These are phyloP conservation scores for Cytospora leucostoma DNA, from an alignment of 2,329 filamentous ascomycete genomes.

Conservation along the genomic window DNA sequence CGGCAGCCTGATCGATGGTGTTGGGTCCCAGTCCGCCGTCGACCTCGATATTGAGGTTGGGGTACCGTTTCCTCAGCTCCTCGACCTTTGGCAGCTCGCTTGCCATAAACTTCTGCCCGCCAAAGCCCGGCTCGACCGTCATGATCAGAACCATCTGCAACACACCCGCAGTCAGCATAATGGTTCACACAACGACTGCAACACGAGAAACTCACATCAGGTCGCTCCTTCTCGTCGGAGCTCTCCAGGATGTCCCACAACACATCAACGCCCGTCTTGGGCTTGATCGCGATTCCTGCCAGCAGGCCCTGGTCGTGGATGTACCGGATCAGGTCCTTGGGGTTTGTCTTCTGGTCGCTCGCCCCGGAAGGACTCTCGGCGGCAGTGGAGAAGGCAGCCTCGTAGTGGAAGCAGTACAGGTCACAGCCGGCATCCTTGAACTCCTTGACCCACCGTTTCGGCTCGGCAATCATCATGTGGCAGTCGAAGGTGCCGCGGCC, in stretches of 20 bases:
- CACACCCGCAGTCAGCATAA: conserved; percentile 11
- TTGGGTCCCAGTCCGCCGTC: conserved; percentile 86
- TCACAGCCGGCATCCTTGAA: conserved; percentile 94
- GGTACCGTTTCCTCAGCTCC: conserved; percentile 80
- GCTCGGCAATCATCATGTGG: conserved; percentile 99
- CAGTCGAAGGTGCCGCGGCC: conserved; percentile 96
- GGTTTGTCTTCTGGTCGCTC: conserved; percentile 73
- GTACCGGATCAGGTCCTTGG: conserved; percentile 82
- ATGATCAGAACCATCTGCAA: conserved; percentile 94
- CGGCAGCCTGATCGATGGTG: conserved; percentile 91
- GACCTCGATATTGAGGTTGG: conserved; percentile 90
- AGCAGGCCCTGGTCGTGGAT: conserved; percentile 88
- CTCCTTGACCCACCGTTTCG: conserved; percentile 96
- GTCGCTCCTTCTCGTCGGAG: conserved; percentile 70
- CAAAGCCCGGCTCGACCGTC: conserved; percentile 97
- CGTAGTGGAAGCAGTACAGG: conserved; percentile 99
- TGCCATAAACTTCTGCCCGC: conserved; percentile 98
- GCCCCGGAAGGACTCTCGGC: conserved; percentile 75
- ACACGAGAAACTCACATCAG: conserved; percentile 70
- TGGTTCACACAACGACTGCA: background rate
- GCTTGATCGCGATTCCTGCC: conserved; percentile 95
- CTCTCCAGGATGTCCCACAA: conserved; percentile 86
- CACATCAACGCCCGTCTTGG: conserved; percentile 85
- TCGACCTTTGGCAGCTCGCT: conserved; percentile 92
- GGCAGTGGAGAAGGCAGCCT: conserved; percentile 86